phyloP scores from a whole-genome alignment of 1,139 yeast genomes.

The Yamadazyma sp. region DNA sequence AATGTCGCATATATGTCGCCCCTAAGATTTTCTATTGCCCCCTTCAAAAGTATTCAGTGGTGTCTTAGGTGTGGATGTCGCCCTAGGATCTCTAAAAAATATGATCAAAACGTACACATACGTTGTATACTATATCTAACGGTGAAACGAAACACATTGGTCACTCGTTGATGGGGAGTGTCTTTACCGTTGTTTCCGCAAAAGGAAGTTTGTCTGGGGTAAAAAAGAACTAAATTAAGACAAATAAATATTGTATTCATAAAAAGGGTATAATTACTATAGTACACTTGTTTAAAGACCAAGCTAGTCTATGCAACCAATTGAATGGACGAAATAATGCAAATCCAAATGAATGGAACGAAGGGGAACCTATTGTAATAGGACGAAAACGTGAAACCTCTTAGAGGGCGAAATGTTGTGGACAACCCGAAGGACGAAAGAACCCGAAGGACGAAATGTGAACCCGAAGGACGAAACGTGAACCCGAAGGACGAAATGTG shows the following conservation, averaged over 20 bases:
- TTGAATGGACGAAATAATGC: constrained; percentile 7
- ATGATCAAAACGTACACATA: too few relatives aligned
- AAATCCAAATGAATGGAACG: constrained; percentile 1
- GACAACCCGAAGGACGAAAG: constrained; percentile 9
- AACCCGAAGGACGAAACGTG: constrained; percentile 6
- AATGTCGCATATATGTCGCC: too few relatives aligned
- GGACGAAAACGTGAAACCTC: constrained; percentile 8
- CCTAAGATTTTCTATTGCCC: too few relatives aligned
- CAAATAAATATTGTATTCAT: constrained; percentile 2
- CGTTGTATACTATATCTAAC: too few relatives aligned
- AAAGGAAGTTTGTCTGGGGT: constrained; percentile 5
- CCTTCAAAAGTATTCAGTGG: too few relatives aligned
- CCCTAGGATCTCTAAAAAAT: too few relatives aligned
- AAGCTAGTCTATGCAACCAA: constrained; percentile 4
- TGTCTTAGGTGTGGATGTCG: too few relatives aligned
- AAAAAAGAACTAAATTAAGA: neutral
- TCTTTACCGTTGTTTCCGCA: neutral
- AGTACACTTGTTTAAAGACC: neutral
- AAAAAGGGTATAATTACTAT: neutral
- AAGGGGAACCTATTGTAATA: constrained; percentile 9
- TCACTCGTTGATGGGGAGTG: too few relatives aligned
- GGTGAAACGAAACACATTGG: too few relatives aligned
- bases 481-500: constrained; percentile 8
- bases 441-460: constrained; percentile 8
- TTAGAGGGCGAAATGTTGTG: too few relatives aligned